Base-by-base conservation (phyloP, 2,329 filamentous ascomycete species). In the Clonostachys byssicola region DNA sequence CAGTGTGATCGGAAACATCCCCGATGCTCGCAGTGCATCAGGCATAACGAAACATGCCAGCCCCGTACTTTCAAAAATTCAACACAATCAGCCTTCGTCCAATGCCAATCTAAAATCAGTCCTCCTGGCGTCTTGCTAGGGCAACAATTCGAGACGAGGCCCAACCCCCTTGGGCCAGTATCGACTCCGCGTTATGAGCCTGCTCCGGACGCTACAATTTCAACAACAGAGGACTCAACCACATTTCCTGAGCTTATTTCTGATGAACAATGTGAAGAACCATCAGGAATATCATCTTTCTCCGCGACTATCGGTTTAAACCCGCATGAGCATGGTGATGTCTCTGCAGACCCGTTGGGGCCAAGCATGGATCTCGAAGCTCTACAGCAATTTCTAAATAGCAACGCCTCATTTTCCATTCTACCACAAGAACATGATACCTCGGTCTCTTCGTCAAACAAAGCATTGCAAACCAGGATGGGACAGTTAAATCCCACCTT, bases 1-100 rank as follows among this genome's bases (percentile, higher is more conserved):
- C 43, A 52, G 51, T 52, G 51, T 45, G 51, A 52, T 43, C 51
- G 49, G 35, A 52, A 52, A 36, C 45, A 47, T 34, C 49, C 51
- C 5, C 49, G 36, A 12, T 52, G 51, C 30, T 41, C 49, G 12
- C 51, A 51, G 34, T 52, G 51, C 43, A n/a, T 45, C 38, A 51
- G 49, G 47, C 44, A 49, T 33, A 43, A 43, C 14, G 45, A 51
- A 30, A 36, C 30, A 13, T 52, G 51, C 33, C 46, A 51, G 43
- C 49, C 47, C 6, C 49, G 49, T 39, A 52, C 46, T 10, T 52
- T 52, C 49, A 52, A 51, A 46, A 34, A 47, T 14, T 49, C 49
- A 18, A 52, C 46, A 39, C 39, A 42, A 17, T 39, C 44, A 5
- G 20, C 38, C 4, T 46, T 44, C 40, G 42, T 34, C 18, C 34